Base-by-base conservation (phyloP, 2,329 filamentous ascomycete genomes). In the Sporothrix variecibatus region DNA sequence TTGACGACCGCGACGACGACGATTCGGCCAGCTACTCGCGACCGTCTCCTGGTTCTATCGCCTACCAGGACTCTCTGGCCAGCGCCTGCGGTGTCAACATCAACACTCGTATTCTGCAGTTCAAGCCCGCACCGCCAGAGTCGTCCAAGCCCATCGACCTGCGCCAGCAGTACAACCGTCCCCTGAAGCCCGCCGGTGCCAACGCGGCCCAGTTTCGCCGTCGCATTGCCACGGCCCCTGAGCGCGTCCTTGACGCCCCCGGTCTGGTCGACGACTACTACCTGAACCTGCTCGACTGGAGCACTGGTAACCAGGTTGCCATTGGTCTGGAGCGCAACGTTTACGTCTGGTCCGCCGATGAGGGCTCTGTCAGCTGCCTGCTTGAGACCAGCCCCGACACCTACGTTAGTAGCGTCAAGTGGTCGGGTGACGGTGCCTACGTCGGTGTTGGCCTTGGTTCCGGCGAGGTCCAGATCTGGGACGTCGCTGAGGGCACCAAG, bases 391-490 rank as follows among this genome's bases (percentile, higher is more conserved):
- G 90, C 73, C 87, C 93, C 26, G 96, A 99, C 82, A 98, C 95
- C 26, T 98, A 99, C 82, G 91, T 99, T 80, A 97, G 95, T 86
- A 98, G 95, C 78, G 95, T 99, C 80, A 98, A 98, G 86, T 99
- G 96, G 96, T 98, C 95, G 76, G 94, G 93, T 70, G 96, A 99
- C 80, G 96, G 96, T 75, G 95, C 95, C 43, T 98, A 99, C 81
- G 95, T 99, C 77, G 92, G 95, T 77, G 95, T 98, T 78, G 96
- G 96, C 75, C 92, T 99, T 70, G 95, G 95, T 76, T 94, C 94
- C 51, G 96, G 96, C 75, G 96, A 99, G 83, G 94, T 99, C 51
- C 96, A 99, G 86, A 99, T 99, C 85, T 99, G 96, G 95, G 96
- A 98, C 80, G 95, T 98, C 38, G 93, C 97, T 79, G 96, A 99